Evolutionary conservation across 345 rosid species (phyloP).

Genomic region (Acer negundo): DNA sequence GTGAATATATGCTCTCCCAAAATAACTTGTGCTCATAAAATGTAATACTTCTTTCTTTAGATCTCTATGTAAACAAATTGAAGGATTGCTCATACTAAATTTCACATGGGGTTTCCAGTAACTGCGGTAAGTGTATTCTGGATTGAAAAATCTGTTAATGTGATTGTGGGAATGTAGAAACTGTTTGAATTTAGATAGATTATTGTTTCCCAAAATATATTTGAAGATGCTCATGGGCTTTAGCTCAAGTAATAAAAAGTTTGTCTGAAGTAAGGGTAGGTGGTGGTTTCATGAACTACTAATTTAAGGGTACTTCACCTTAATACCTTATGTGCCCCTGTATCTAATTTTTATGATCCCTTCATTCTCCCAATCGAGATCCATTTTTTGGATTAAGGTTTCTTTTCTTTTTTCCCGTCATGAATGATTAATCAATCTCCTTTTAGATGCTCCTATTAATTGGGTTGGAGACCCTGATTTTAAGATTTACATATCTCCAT

Average conservation of each 20-base stretch:
- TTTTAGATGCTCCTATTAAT: neutral
- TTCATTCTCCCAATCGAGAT: neutral
- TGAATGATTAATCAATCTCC: neutral
- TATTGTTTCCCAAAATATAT: neutral
- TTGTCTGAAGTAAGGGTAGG: neutral
- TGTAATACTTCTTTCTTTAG: neutral
- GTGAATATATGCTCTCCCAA: neutral
- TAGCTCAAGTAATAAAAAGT: neutral
- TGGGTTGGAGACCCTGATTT: neutral
- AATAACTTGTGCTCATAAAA: neutral
- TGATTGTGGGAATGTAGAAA: constrained; percentile 6
- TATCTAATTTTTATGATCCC: neutral
- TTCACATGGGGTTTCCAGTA: neutral
- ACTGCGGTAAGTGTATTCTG: neutral
- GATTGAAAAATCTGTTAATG: neutral
- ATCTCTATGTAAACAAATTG: neutral
- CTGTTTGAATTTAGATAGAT: neutral
- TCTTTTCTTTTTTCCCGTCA: neutral
- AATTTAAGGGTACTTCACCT: neutral
- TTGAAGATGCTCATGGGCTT: neutral
- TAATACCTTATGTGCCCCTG: neutral
- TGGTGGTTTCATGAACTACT: neutral
- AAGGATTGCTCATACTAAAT: neutral
- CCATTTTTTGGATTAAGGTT: neutral
- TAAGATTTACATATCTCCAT: neutral